Percentiles rank a stretch among this genome's conserved stretches.
Conservation (phyloP, 2,329 filamentous ascomycete species). For the Amylocarpus encephaloides region DNA sequence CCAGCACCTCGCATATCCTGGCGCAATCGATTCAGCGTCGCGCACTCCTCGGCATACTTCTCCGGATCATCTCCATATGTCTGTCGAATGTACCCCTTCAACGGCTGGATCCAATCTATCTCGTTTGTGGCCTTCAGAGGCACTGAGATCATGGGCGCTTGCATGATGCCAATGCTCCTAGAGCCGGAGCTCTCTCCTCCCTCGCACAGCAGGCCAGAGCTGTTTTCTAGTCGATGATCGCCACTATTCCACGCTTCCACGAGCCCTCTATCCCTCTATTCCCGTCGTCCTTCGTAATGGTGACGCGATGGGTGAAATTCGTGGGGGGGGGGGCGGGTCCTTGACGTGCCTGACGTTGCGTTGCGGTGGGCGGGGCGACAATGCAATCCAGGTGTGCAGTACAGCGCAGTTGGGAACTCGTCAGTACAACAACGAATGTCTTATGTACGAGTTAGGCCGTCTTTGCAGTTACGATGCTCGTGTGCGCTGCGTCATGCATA, state of each 20-base stretch:
- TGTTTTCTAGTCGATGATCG: slow-evolving; percentile 4
- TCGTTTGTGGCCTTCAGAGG: slow-evolving; percentile 93
- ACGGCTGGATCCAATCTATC: slow-evolving; percentile 91
- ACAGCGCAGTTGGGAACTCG: not conserved
- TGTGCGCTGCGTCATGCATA: slow-evolving; percentile 15
- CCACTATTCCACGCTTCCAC: too few relatives aligned
- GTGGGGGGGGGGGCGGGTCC: slow-evolving; percentile 6
- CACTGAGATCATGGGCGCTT: slow-evolving; percentile 91
- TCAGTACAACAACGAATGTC: not conserved
- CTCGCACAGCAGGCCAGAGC: slow-evolving; percentile 1
- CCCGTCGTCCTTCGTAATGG: not conserved
- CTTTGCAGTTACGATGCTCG: slow-evolving; percentile 11
- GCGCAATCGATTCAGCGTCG: slow-evolving; percentile 83
- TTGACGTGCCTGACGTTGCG: not conserved
- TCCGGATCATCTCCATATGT: slow-evolving; percentile 97
- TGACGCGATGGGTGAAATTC: not conserved
- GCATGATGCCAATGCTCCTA: slow-evolving; percentile 45
- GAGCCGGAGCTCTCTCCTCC: slow-evolving; percentile 32
- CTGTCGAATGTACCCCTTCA: slow-evolving; percentile 88
- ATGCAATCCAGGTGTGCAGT: not conserved
- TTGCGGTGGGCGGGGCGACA: slow-evolving; percentile 1
- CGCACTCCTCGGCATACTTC: slow-evolving; percentile 91
- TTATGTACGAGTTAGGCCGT: not conserved
- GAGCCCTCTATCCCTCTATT: not conserved
- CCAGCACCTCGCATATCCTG: slow-evolving; percentile 98